These are phyloP conservation scores for Talaromyces sp. DNA, from an alignment of 2,329 filamentous ascomycete genomes.

Conservation along the genomic window DNA sequence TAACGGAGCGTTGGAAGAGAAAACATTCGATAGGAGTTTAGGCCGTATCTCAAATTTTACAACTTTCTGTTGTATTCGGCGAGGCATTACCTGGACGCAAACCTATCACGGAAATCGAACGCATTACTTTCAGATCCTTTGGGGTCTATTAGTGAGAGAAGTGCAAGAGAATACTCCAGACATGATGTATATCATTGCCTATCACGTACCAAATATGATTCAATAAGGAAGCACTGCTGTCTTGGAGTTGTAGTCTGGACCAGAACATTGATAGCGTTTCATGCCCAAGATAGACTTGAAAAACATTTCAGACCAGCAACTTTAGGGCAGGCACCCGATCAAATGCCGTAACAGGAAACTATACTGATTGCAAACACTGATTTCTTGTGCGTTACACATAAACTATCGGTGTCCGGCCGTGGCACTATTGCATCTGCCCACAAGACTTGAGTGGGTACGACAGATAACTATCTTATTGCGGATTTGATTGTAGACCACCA, in stretches of 20 bases:
- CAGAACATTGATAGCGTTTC: neutral
- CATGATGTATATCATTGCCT: constrained; percentile 21
- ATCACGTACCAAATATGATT: neutral
- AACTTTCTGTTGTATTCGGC: constrained; percentile 15
- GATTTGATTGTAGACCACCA: neutral
- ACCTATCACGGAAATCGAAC: constrained; percentile 33
- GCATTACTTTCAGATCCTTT: constrained; percentile 34
- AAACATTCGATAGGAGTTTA: constrained; percentile 28
- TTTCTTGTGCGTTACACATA: neutral
- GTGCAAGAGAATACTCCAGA: constrained; percentile 42
- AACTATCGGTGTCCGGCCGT: neutral
- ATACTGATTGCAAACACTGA: neutral
- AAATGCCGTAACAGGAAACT: neutral
- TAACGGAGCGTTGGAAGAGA: constrained; percentile 82
- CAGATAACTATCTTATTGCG: neutral
- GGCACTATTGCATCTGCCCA: neutral
- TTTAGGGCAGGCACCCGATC: constrained; percentile 1
- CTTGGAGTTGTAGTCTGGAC: neutral
- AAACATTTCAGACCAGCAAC: neutral
- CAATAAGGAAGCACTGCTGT: neutral
- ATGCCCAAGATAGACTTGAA: neutral
- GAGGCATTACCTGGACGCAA: constrained; percentile 7
- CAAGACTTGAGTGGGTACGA: neutral
- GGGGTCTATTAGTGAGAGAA: constrained; percentile 30
- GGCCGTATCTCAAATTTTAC: constrained; percentile 22